A percentile compares a stretch with the other conserved stretches of the same genome.
Conservation (phyloP, 106 monocot species). For the Allium sativum region DNA sequence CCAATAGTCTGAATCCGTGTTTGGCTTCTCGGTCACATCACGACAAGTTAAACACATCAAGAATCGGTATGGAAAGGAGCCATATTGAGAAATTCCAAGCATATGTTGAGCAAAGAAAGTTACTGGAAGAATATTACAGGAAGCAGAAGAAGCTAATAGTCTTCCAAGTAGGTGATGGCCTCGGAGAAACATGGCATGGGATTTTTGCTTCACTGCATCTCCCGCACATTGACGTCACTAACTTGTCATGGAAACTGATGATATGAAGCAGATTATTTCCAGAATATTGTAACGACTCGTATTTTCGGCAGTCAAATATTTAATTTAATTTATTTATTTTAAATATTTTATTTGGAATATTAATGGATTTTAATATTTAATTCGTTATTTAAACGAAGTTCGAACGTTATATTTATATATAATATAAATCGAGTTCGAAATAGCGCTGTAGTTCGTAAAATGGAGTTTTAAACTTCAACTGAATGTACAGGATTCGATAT, state of each 20-base stretch:
- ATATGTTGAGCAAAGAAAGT: conserved; percentile 57
- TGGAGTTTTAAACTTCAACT: no score
- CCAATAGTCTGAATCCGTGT: conserved; percentile 38
- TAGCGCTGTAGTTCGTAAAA: no score
- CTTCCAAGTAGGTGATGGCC: conserved; percentile 43
- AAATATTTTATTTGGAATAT: no score
- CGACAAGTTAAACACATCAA: conserved; percentile 27
- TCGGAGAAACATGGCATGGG: conserved; percentile 60
- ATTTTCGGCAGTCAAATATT: no score
- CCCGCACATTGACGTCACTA: conserved; percentile 44
- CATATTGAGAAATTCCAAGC: conserved; percentile 35
- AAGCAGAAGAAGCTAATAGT: conserved; percentile 70
- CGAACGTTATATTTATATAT: no score
- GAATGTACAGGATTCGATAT: no score
- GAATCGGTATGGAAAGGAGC: conserved; percentile 19
- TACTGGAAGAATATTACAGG: conserved; percentile 75
- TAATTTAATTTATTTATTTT: no score
- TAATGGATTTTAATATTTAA: no score
- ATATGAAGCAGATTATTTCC: conserved; percentile 10
- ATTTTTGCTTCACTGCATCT: conserved; percentile 74
- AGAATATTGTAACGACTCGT: no score
- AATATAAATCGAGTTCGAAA: no score
- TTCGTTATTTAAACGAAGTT: no score
- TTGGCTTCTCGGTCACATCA: conserved; percentile 28
- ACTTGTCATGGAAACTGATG: conserved; percentile 38